Base-by-base conservation (phyloP, 371 early-diverging fungal genomes). In the Choanephora cucurbitarum region DNA sequence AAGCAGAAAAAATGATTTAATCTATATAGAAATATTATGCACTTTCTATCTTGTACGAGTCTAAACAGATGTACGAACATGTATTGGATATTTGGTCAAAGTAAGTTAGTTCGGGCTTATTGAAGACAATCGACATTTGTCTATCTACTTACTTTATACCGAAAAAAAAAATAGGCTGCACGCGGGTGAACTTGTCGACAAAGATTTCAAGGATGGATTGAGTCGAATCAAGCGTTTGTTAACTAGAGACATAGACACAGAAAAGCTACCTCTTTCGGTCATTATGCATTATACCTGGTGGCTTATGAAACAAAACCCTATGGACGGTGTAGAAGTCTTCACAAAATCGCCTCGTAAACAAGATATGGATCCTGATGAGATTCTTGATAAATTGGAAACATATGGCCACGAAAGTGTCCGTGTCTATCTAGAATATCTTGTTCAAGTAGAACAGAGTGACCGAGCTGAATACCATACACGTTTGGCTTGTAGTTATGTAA, bases 71-170 rank as follows among this genome's bases (percentile, higher is more conserved):
- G 62, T 71, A 68, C 43, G 65, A 77, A 44, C 73, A 83, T 14
- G 71, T 80, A 5, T 64, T 93, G 44, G 83, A 86, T 18, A 67
- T 87, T 1, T 89, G 89, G 90, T 80, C 82, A 57, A 69, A 73
- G 91, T 90, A 79, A 57, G 66, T 41, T 31, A 3, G 5, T 24
- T 4, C n/a, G n/a, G n/a, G n/a, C n/a, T n/a, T n/a, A n/a, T n/a
- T n/a, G n/a, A n/a, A n/a, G n/a, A n/a, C n/a, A n/a, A n/a, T n/a
- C n/a, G n/a, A n/a, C n/a, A n/a, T 28, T 14, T 40, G 19, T 28
- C 7, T 28, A 28, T 28, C 28, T 3, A 28, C 7, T 28, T 28
- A 7, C 28, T 7, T 7, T 28, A 5, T 28, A 3, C 7, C 5
- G 7, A 28, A 28, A 28, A 28, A 28, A 28, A 28, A 31, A 9